Percentiles rank a stretch among this genome's conserved stretches.
Conservation (phyloP, 2,329 filamentous ascomycete species). For the Coniochaeta prunicola region DNA sequence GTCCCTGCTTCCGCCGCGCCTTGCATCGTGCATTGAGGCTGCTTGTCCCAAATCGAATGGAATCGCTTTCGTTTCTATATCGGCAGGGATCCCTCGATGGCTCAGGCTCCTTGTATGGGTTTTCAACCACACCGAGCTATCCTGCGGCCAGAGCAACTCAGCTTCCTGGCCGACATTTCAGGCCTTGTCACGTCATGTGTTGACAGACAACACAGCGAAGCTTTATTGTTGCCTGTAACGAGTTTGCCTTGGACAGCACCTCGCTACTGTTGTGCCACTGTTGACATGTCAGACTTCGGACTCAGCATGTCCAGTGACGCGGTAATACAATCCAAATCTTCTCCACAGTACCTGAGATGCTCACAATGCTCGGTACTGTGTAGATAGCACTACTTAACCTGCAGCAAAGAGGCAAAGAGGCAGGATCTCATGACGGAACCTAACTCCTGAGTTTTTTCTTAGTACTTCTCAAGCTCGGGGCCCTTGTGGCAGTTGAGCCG, state of each 20-base stretch:
- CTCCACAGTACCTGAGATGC: background rate
- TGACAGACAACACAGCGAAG: background rate
- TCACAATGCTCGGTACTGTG: background rate
- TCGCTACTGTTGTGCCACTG: background rate
- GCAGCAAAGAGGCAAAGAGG: background rate
- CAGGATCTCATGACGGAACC: background rate
- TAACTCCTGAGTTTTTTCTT: background rate
- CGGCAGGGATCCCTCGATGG: background rate
- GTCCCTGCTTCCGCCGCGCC: background rate
- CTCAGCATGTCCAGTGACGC: background rate
- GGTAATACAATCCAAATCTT: background rate
- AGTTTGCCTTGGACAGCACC: background rate
- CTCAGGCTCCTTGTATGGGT: background rate
- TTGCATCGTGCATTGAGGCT: background rate
- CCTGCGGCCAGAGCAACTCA: background rate
- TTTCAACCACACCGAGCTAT: background rate
- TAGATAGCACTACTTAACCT: background rate
- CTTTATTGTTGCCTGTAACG: background rate
- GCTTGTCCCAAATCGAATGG: background rate
- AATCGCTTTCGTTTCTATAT: background rate
- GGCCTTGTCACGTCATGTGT: background rate
- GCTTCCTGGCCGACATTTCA: background rate
- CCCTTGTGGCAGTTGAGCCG: background rate
- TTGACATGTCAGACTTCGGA: background rate
- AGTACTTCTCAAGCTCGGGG: background rate